Base-by-base conservation (phyloP, 129 eudicot species). In the Escallonia rubra region DNA sequence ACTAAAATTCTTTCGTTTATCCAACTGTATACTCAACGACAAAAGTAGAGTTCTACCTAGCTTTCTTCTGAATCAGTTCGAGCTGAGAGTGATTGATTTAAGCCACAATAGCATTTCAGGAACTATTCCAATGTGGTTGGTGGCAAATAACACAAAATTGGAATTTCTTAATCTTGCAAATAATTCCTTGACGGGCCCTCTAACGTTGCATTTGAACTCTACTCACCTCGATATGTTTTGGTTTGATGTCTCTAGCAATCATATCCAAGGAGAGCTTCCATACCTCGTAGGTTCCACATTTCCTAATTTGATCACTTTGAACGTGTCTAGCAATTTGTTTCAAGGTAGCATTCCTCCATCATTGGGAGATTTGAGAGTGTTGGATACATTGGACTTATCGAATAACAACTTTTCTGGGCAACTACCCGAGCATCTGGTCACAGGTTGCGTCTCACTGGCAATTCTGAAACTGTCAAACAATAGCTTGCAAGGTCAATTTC, bases 351-450 rank as follows among this genome's bases (percentile, higher is more conserved):
- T 71, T 48, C 75, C 75, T 12, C 8, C 59, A 4, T 60, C 68
- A 8, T 1, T 71, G 3, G 75, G 75, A 1, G 51, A 71, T 14
- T 7, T 71, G 61, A 14, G 10, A 14, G 1, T 0, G 40, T 10
- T 49, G 6, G 1, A 0, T 2, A 0, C 7, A 2, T 8, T 71
- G 3, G 75, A 71, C 54, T 61, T 71, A 12, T 49, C 68, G 2
- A n/a, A 71, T 9, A 71, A 71, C 43, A 61, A 61, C 56, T 71
- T 71, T 3, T 39, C 53, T 11, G 75, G 68, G 8, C 42, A 49
- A 71, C 10, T 71, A 15, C 75, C 75, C 2, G 15, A 61, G 3
- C 1, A 10, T 1, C 39, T 71, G 16, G 60, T 42, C 40, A 53
- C 55, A 9, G 68, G 68, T 2, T 71, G 75, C 61, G 11, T 7